These are phyloP conservation scores for Aspergillus asperescens DNA, from an alignment of 495 filamentous ascomycete genomes.

Conservation along the genomic window DNA sequence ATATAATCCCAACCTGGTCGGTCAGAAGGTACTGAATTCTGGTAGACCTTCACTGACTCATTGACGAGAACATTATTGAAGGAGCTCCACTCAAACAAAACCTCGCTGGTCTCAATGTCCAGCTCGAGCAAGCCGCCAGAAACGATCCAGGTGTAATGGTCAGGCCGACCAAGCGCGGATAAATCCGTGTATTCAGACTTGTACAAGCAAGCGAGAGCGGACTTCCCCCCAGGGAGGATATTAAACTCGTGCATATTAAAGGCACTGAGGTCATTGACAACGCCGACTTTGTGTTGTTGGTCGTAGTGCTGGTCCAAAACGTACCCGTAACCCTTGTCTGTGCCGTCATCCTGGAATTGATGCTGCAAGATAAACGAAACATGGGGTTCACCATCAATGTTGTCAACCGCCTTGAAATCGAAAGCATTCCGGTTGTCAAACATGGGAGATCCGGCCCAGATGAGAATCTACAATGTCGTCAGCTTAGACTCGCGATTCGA, in stretches of 20 bases:
- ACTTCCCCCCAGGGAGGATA: conserved; percentile 36
- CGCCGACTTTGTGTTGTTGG: conserved; percentile 32
- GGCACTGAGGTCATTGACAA: conserved; percentile 34
- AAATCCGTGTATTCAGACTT: conserved; percentile 36
- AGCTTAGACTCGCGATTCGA: neutral
- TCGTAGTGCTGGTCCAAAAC: conserved; percentile 34
- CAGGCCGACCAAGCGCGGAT: conserved; percentile 39
- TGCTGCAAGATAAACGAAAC: conserved; percentile 46
- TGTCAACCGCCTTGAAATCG: conserved; percentile 37
- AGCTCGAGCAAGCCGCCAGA: conserved; percentile 43
- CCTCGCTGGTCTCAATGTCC: conserved; percentile 40
- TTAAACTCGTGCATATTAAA: conserved; percentile 52
- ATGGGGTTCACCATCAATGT: conserved; percentile 36
- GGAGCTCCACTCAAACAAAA: conserved; percentile 46
- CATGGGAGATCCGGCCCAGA: conserved; percentile 38
- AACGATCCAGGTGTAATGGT: conserved; percentile 34
- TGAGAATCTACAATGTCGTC: conserved; percentile 27
- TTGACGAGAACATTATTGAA: conserved; percentile 37
- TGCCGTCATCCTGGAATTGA: conserved; percentile 28
- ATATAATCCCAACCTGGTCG: conserved; percentile 39
- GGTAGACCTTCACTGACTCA: conserved; percentile 32
- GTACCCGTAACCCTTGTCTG: conserved; percentile 30
- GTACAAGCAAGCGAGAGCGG: conserved; percentile 47
- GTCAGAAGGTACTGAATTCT: conserved; percentile 8
- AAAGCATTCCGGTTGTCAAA: conserved; percentile 35